Base-by-base conservation (phyloP, 441 rosid species). In the Erodium trifolium region DNA sequence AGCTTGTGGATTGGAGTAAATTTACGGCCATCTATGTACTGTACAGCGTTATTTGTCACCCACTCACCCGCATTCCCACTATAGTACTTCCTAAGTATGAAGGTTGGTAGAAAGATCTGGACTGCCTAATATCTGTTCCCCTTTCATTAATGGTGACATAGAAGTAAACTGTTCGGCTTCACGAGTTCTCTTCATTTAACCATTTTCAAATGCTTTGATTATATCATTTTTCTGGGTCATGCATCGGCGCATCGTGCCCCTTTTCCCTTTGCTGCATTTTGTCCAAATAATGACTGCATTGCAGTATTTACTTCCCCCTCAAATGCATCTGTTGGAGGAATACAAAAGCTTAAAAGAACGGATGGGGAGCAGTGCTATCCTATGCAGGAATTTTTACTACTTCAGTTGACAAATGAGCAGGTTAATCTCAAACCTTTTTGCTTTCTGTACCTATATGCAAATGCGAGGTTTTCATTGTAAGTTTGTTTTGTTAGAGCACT, bases 381-480 rank as follows among this genome's bases (percentile, higher is more conserved):
- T 5, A 77, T 94, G 87, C 89, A 82, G 85, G 90, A 85, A 83
- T 90, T 87, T 63, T 72, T 94, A 29, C 73, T 80, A 3, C 59
- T 87, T 78, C 81, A 74, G 76, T 78, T 94, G 81, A 87, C 96
- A 55, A 94, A 86, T 71, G 97, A 88, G 81, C 94, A 91, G 97
- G 99, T 93, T 71, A 79, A 60, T 71, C 65, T 18, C 8, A 41
- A 13, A 66, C 65, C 16, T 10, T 34, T 73, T 53, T 68, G 70
- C 57, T 27, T 35, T 27, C 12, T 6, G 31, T 41, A 17, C 16
- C 27, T 70, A 66, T 62, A 60, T 23, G 35, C 65, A 63, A 34
- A 63, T 63, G 35, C 27, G 37, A 4, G 65, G 29, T 63, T 27
- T 27, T 63, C 37, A 27, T 10, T 11, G 35, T 63, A 27, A 27